These are phyloP conservation scores for Carallia pectinifolia DNA, from an alignment of 345 rosid genomes.

Conservation along the genomic window DNA sequence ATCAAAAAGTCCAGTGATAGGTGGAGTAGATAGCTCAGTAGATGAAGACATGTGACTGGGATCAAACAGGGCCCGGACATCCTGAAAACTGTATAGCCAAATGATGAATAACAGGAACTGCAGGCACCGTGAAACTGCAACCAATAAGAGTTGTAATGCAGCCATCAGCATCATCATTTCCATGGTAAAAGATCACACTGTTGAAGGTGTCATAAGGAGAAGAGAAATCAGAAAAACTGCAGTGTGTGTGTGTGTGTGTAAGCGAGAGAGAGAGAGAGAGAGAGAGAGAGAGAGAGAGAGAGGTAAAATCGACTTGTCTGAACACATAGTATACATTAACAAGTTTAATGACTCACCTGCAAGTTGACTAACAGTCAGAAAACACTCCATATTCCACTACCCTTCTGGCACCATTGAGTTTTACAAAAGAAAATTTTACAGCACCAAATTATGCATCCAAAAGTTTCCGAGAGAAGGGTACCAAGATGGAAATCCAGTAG, in stretches of 20 bases:
- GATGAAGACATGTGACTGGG: slow-evolving; percentile 48
- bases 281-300: background rate
- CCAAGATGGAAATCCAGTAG: slow-evolving; percentile 21
- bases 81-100: slow-evolving; percentile 69
- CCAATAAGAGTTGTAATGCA: slow-evolving; percentile 30
- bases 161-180: slow-evolving; percentile 18
- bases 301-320: background rate
- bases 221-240: background rate
- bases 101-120: slow-evolving; percentile 53
- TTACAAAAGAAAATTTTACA: slow-evolving; percentile 27
- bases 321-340: slow-evolving; percentile 10
- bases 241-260: background rate
- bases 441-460: slow-evolving; percentile 19
- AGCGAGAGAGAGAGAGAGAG: background rate
- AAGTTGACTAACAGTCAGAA: slow-evolving; percentile 35
- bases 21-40: slow-evolving; percentile 67
- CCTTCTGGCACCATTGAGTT: slow-evolving; percentile 52
- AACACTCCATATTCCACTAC: slow-evolving; percentile 49
- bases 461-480: slow-evolving; percentile 15
- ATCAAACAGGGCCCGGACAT: slow-evolving; percentile 45
- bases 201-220: background rate
- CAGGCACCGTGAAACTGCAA: slow-evolving; percentile 59
- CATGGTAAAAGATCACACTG: background rate
- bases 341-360: slow-evolving; percentile 41
- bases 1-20: slow-evolving; percentile 62